Conservation (phyloP, 2,329 filamentous ascomycete species). For the Venturia aucupariae region DNA sequence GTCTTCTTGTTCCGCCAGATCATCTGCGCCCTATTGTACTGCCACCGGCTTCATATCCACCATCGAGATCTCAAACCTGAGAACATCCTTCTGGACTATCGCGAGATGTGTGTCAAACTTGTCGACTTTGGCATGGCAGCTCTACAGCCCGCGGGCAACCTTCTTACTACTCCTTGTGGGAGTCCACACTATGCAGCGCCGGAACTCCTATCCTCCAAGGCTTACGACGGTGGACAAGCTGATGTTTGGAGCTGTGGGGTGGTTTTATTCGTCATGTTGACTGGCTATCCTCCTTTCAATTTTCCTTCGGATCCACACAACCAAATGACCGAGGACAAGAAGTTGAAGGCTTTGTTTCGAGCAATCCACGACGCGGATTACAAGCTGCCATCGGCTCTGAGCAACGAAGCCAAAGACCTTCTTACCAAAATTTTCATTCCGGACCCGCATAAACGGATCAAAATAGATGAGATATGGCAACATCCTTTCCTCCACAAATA, state of each 20-base stretch:
- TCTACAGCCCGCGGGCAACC: slow-evolving; percentile 69
- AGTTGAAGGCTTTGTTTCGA: slow-evolving; percentile 56
- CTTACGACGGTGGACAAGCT: slow-evolving; percentile 75
- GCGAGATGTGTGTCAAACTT: slow-evolving; percentile 70
- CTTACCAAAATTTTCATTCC: slow-evolving; percentile 70
- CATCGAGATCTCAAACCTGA: slow-evolving; percentile 95
- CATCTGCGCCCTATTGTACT: slow-evolving; percentile 83
- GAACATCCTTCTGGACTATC: slow-evolving; percentile 77
- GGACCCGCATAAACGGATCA: slow-evolving; percentile 70
- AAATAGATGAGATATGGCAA: slow-evolving; percentile 71
- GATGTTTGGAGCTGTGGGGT: slow-evolving; percentile 86
- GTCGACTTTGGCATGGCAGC: slow-evolving; percentile 98
- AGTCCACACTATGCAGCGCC: slow-evolving; percentile 96
- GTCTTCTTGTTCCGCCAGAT: slow-evolving; percentile 88
- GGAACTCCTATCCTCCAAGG: slow-evolving; percentile 49
- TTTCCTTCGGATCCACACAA: slow-evolving; percentile 29
- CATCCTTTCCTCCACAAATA: slow-evolving; percentile 84
- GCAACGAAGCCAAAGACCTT: slow-evolving; percentile 63
- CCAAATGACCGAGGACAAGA: slow-evolving; percentile 43
- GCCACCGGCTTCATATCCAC: slow-evolving; percentile 88
- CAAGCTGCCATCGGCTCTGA: slow-evolving; percentile 42
- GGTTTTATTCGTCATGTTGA: slow-evolving; percentile 75
- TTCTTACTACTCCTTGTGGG: slow-evolving; percentile 82
- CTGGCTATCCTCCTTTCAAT: slow-evolving; percentile 72
- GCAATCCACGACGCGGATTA: slow-evolving; percentile 42